Base-by-base conservation (phyloP, 345 rosid species). In the Dimocarpus longan region DNA sequence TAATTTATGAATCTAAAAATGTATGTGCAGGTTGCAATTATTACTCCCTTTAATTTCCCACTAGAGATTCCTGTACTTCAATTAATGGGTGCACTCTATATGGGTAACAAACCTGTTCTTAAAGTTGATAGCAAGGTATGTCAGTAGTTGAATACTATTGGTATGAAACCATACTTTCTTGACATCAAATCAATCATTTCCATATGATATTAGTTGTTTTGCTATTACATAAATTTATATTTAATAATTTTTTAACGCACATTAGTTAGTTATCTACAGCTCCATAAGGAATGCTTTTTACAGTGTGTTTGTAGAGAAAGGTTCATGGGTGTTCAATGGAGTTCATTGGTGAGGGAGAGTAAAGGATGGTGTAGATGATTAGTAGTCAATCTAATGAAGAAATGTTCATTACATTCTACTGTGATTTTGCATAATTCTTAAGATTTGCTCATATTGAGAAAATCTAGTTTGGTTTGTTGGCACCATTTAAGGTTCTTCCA, bases 31-130 rank as follows among this genome's bases (percentile, higher is more conserved):
- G 98, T 96, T 54, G 98, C 98, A 5, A 90, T 96, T 82, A 78
- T 96, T 74, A 96, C 99, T 59, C 99, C 99, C 28, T 96, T 96
- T 87, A 96, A 96, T 83, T 96, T 96, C 76, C 98, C 99, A 10
- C 86, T 96, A 39, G 99, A 96, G 93, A 96, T 96, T 86, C 99
- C 99, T 0, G 83, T 90, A 54, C 97, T 96, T 85, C 99, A 96
- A 87, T 60, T 96, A 88, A 92, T 96, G 99, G 99, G 98, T 68
- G 97, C 99, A 46, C 84, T 96, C 66, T 96, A 92, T 75, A 95
- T 96, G 99, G 99, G 99, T 78, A 96, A 96, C 91, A 96, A 96
- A 81, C 97, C 98, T 40, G 72, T 93, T 80, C 91, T 94, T 63
- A 96, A 96, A 85, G 99, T 94, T 70, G 99, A 96, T 82, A 91